These are phyloP conservation scores for Raddia guianensis DNA, from an alignment of 176 grass and related monocot genomes.

Conservation along the genomic window DNA sequence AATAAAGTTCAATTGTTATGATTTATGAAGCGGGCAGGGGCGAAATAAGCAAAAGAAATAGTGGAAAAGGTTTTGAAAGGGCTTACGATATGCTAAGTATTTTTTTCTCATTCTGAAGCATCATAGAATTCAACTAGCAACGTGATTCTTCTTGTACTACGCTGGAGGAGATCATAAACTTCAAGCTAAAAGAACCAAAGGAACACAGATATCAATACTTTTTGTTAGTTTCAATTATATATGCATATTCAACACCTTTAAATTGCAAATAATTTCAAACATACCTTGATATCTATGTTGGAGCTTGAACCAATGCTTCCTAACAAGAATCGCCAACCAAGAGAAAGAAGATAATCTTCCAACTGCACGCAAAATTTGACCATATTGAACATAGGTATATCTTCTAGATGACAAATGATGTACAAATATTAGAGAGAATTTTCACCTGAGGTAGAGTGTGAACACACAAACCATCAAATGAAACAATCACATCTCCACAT, in stretches of 20 bases:
- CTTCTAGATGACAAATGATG: not conserved
- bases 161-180: not conserved
- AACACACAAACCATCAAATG: not conserved
- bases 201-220: no score
- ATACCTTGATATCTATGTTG: not conserved
- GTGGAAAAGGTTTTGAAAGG: no score
- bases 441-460: conserved; percentile 6
- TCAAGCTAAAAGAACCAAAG: not conserved
- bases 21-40: no score
- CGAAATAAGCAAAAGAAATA: no score
- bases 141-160: not conserved
- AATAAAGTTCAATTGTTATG: no score
- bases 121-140: not conserved
- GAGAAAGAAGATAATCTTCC: conserved; percentile 33
- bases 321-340: not conserved
- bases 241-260: not conserved
- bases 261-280: not conserved
- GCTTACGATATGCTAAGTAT: no score
- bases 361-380: not conserved
- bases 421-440: not conserved
- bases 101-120: not conserved
- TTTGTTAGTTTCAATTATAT: not conserved
- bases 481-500: conserved; percentile 30
- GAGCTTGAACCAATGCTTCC: not conserved
- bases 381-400: not conserved